These are phyloP conservation scores for Colletotrichum siamense DNA, from an alignment of 2,329 filamentous ascomycete genomes.

Conservation along the genomic window DNA sequence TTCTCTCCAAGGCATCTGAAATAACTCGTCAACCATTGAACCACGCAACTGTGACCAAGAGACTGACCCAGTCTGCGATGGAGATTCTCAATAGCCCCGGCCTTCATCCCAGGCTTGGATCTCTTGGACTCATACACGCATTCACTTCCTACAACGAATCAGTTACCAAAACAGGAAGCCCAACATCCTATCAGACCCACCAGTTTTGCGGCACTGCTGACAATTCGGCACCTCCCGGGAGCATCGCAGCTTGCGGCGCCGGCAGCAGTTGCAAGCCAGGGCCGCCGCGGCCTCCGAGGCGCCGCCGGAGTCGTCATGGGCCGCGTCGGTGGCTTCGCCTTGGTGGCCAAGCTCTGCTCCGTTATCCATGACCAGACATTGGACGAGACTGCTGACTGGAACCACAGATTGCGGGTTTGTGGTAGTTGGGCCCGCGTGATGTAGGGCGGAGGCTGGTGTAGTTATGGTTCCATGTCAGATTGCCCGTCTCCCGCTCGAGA, in stretches of 20 bases:
- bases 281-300: constrained; percentile 52
- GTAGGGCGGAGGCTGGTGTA: constrained; percentile 9
- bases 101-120: constrained; percentile 41
- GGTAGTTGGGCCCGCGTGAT: background rate
- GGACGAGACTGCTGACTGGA: background rate
- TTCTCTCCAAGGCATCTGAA: constrained; percentile 24
- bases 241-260: constrained; percentile 11
- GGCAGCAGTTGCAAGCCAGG: constrained; percentile 15
- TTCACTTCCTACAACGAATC: constrained; percentile 7
- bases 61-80: constrained; percentile 35
- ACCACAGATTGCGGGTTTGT: background rate
- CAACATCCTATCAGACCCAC: background rate
- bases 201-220: constrained; percentile 16
- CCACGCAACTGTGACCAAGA: no score
- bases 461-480: background rate
- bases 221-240: constrained; percentile 10
- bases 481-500: background rate
- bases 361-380: constrained; percentile 1
- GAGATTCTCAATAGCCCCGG: constrained; percentile 40
- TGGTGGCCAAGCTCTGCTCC: constrained; percentile 12
- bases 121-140: constrained; percentile 37
- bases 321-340: constrained; percentile 27
- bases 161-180: background rate
- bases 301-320: constrained; percentile 36
- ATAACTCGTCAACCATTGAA: background rate